Evolutionary conservation across 148 eudicot species (phyloP).

Genomic region (Dianthus caryophyllus): DNA sequence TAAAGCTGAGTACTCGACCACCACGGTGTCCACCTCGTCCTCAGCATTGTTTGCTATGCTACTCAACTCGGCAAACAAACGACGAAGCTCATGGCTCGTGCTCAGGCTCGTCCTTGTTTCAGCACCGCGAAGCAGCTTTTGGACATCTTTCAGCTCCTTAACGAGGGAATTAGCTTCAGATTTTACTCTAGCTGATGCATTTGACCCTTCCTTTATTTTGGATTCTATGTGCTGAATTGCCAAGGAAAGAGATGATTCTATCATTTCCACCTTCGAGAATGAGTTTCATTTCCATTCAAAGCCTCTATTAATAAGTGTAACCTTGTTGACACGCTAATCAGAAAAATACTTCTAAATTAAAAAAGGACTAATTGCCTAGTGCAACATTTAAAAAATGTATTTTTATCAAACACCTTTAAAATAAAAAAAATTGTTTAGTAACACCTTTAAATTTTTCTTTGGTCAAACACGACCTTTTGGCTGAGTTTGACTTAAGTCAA

Average conservation of each 20-base stretch:
- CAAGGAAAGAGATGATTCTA: constrained; percentile 14
- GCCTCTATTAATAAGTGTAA: too few species aligned
- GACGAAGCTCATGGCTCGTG: background rate
- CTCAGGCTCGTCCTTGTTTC: background rate
- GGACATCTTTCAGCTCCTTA: constrained; percentile 4
- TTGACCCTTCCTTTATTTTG: constrained; percentile 6
- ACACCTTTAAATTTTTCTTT: too few species aligned
- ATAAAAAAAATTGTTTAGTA: too few species aligned
- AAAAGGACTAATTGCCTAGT: too few species aligned
- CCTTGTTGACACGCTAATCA: too few species aligned
- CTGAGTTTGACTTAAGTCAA: too few species aligned
- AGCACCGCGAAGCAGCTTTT: background rate
- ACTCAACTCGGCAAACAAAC: constrained; percentile 9
- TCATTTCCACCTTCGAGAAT: background rate
- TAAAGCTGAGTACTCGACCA: background rate
- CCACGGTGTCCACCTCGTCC: constrained; percentile 17
- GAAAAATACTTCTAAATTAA: too few species aligned
- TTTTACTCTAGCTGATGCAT: background rate
- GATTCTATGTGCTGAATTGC: constrained; percentile 4
- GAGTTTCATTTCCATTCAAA: too few species aligned
- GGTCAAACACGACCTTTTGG: too few species aligned
- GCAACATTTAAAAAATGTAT: too few species aligned
- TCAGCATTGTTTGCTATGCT: constrained; percentile 23
- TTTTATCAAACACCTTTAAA: too few species aligned
- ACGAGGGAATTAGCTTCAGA: constrained; percentile 2